phyloP scores from a whole-genome alignment of 148 eudicot species.

The Vaccinium myrtillus region DNA sequence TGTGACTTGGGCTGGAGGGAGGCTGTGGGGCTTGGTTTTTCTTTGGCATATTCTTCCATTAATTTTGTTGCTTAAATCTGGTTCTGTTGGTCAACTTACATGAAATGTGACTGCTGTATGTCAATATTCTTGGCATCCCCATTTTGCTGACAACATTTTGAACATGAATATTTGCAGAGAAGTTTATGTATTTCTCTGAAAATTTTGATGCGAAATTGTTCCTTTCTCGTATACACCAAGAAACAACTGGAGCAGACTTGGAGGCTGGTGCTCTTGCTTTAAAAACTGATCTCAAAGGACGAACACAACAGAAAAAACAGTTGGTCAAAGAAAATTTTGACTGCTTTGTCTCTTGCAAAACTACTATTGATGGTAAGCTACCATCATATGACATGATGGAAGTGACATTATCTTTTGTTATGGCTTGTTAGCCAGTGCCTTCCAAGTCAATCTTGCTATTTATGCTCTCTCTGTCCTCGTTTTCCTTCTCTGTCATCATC shows the following conservation, averaged over 20 bases:
- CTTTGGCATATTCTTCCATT: neutral
- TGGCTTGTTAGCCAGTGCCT: neutral
- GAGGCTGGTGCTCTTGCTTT: conserved; percentile 88
- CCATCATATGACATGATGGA: neutral
- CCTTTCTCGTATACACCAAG: conserved; percentile 84
- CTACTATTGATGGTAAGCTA: conserved; percentile 87
- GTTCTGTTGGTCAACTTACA: neutral
- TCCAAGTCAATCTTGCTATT: neutral
- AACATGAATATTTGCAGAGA: conserved; percentile 58
- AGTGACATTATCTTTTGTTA: conserved; percentile 5
- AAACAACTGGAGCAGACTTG: conserved; percentile 82
- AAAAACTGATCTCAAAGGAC: conserved; percentile 88
- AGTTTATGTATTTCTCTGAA: conserved; percentile 83
- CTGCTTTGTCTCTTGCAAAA: conserved; percentile 97
- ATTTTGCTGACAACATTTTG: conserved; percentile 2
- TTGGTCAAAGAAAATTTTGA: conserved; percentile 98
- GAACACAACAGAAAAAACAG: conserved; percentile 86
- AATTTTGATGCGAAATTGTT: conserved; percentile 85
- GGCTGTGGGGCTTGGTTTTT: neutral
- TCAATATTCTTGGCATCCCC: conserved; percentile 8
- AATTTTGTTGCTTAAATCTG: neutral
- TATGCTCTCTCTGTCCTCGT: neutral
- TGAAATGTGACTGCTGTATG: neutral
- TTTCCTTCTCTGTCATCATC: neutral
- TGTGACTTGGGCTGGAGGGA: neutral